Conservation (phyloP, 1,284 basidiomycete genomes). For the Apiotrichum sp. region DNA sequence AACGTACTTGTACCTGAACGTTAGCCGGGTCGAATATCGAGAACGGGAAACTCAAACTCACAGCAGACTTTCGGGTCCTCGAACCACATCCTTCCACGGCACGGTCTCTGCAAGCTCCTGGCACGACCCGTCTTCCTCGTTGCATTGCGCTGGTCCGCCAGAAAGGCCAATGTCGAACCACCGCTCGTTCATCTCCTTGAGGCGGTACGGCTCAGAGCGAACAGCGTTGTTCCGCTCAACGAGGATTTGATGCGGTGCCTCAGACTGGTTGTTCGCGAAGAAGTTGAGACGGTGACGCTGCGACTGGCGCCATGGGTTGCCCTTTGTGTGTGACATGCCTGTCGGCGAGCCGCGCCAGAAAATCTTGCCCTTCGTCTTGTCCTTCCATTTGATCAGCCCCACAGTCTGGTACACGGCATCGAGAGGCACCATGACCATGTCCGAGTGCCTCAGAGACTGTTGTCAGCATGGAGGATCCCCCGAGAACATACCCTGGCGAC, state of each 20-base stretch:
- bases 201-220: constrained; percentile 13
- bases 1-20: constrained; percentile 44
- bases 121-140: constrained; percentile 42
- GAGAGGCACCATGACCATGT: constrained; percentile 34
- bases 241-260: constrained; percentile 14
- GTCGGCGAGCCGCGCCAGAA: constrained; percentile 48
- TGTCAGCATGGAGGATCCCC: not conserved
- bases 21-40: no score
- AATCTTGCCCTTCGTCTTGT: constrained; percentile 39
- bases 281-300: constrained; percentile 47
- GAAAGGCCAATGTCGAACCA: constrained; percentile 39
- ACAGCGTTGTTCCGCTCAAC: constrained; percentile 14
- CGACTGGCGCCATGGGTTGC: constrained; percentile 39
- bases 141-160: constrained; percentile 39
- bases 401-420: constrained; percentile 30
- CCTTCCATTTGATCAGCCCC: constrained; percentile 31
- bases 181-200: constrained; percentile 24
- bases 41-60: constrained; percentile 6
- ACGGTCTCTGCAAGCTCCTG: constrained; percentile 37
- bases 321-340: constrained; percentile 42
- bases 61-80: constrained; percentile 23
- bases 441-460: constrained; percentile 21
- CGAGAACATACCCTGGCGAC: constrained; percentile 18
- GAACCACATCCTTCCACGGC: constrained; percentile 33
- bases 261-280: constrained; percentile 27